Conservation (phyloP, 306 rosid genomes). For the Trifolium subterraneum region DNA sequence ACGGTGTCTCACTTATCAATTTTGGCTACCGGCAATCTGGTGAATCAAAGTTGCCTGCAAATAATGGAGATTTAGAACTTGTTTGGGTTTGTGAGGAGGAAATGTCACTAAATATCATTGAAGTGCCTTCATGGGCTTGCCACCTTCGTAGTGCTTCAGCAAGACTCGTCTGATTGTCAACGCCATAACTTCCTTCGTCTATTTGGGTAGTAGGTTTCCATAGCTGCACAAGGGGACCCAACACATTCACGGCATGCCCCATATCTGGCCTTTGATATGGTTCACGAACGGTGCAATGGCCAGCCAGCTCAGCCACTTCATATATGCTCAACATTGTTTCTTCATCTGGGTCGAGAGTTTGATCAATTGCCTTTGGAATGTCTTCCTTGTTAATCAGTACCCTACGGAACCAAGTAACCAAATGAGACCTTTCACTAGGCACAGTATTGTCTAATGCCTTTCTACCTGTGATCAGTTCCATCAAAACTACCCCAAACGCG, state of each 20-base stretch:
- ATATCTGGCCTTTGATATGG: conserved; percentile 92
- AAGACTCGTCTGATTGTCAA: conserved; percentile 68
- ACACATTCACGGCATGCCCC: conserved; percentile 87
- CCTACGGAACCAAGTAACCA: conserved; percentile 89
- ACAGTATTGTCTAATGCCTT: conserved; percentile 73
- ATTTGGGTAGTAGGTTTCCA: conserved; percentile 73
- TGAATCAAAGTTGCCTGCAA: conserved; percentile 77
- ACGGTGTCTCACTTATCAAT: neutral
- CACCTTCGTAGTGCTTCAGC: conserved; percentile 85
- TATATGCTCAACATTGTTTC: conserved; percentile 91
- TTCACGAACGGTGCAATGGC: conserved; percentile 86
- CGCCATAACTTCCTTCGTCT: conserved; percentile 62
- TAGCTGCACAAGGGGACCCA: conserved; percentile 77
- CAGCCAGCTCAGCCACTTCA: conserved; percentile 90
- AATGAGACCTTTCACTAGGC: conserved; percentile 85
- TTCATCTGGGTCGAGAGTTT: conserved; percentile 71
- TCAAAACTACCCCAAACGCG: conserved; percentile 87
- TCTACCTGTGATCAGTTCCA: conserved; percentile 85
- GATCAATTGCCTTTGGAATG: conserved; percentile 88
- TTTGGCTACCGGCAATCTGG: conserved; percentile 69
- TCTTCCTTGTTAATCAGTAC: conserved; percentile 78
- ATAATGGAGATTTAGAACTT: conserved; percentile 83
- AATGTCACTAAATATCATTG: conserved; percentile 63
- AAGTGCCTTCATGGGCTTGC: conserved; percentile 95
- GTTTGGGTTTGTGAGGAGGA: conserved; percentile 78